Base-by-base conservation (phyloP, 768 basidiomycete species). In the Russula griseocarnosa region DNA sequence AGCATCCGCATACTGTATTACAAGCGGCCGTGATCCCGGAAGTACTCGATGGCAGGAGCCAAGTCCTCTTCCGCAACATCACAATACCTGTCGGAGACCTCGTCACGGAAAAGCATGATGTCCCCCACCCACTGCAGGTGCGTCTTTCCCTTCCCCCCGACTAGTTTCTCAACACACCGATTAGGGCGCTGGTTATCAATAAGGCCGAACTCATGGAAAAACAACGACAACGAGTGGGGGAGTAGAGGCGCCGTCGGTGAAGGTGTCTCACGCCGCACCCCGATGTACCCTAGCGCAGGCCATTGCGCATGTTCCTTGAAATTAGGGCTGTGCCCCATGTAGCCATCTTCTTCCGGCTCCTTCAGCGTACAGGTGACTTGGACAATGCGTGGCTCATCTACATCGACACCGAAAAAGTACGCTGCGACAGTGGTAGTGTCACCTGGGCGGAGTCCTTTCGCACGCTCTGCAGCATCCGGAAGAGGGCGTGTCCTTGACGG, bases 161-260 rank as follows among this genome's bases (percentile, higher is more conserved):
- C 55, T 10, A 65, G 42, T 55, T 52, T 60, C 64, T 65, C 64
- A 26, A 65, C 46, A 36, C 64, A 65, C 32, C 55, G 59, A 57
- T 65, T 65, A 3, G 64, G 64, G 24, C 42, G 64, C 32, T 65
- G 64, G 13, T 57, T 18, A 30, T 65, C 64, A 13, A 46, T 5
- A 16, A 61, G 20, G 20, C 64, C 64, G 36, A 65, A 65, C 55
- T 65, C 64, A 55, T 65, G 64, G 22, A 65, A 65, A 55, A 65
- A 65, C 50, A 65, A 24, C 4, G 64, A 65, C 30, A 65, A 30
- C 26, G 49, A 26, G 11, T 61, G 38, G 16, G 44, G 13, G 55
- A 65, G 64, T 7, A 54, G 26, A 5, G 59, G 59, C 9, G 64
- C 59, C 10, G 54, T 38, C 20, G 64, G 64, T 9, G 64, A 22